phyloP scores from a whole-genome alignment of 371 early-diverging fungal genomes.

The Mucor sp. region DNA sequence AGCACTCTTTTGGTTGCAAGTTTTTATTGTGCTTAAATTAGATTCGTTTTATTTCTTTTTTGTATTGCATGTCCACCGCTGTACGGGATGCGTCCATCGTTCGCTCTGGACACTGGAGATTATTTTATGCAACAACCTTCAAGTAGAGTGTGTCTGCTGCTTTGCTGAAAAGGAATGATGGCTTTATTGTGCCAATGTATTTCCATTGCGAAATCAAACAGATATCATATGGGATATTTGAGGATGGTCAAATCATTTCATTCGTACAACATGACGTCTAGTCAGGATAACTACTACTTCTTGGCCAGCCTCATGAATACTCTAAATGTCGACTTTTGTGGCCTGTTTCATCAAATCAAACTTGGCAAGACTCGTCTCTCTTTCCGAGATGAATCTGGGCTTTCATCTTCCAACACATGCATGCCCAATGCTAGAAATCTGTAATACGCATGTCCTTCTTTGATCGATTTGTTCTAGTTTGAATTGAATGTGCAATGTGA shows the following conservation, averaged over 20 bases:
- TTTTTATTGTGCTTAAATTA: slow-evolving; percentile 1
- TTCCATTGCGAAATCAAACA: too few relatives aligned
- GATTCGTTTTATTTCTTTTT: not conserved
- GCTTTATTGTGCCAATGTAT: too few relatives aligned
- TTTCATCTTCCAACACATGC: too few relatives aligned
- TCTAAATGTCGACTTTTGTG: not conserved
- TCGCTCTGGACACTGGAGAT: too few relatives aligned
- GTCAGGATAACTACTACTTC: not conserved
- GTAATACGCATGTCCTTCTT: too few relatives aligned
- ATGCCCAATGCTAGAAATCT: too few relatives aligned
- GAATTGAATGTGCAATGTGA: not conserved
- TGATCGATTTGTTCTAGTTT: not conserved
- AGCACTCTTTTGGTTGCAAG: not conserved
- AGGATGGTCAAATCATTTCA: not conserved
- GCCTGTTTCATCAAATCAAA: not conserved
- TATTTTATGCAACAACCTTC: too few relatives aligned
- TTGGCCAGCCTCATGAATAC: not conserved
- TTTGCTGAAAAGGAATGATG: too few relatives aligned
- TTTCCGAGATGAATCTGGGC: not conserved
- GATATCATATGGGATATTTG: too few relatives aligned
- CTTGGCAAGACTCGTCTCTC: not conserved
- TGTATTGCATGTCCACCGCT: too few relatives aligned
- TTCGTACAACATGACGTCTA: not conserved
- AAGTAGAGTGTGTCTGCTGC: too few relatives aligned
- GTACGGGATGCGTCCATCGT: too few relatives aligned